phyloP scores from a whole-genome alignment of 441 rosid species.

The Eutrema salsugineum region DNA sequence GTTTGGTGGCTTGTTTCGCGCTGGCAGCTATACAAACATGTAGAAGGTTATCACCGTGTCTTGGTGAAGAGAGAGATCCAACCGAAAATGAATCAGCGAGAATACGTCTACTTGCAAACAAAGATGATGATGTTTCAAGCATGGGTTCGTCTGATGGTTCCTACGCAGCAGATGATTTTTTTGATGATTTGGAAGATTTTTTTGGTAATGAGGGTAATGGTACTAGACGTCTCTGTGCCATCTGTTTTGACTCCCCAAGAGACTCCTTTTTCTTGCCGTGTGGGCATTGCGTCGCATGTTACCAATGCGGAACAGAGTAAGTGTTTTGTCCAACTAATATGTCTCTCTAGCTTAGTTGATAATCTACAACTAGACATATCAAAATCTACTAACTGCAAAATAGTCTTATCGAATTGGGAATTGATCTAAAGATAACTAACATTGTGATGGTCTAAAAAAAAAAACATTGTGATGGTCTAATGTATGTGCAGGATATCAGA shows the following conservation, averaged over 20 bases:
- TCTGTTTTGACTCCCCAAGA: constrained; percentile 87
- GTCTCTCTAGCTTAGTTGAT: background rate
- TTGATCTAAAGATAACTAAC: background rate
- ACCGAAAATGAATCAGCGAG: constrained; percentile 31
- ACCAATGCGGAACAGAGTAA: constrained; percentile 73
- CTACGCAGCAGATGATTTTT: constrained; percentile 55
- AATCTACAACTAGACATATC: background rate
- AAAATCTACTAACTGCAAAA: no score
- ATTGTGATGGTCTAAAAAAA: background rate
- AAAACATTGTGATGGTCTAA: background rate
- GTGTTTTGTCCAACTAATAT: background rate
- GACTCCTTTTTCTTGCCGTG: constrained; percentile 94
- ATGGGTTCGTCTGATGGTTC: constrained; percentile 86
- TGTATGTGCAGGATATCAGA: constrained; percentile 52
- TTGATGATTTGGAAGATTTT: constrained; percentile 52
- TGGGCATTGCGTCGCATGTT: constrained; percentile 86
- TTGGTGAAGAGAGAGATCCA: constrained; percentile 23
- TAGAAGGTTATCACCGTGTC: constrained; percentile 40
- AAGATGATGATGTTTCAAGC: constrained; percentile 76
- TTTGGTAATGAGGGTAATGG: constrained; percentile 39
- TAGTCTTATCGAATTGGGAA: background rate
- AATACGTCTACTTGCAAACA: constrained; percentile 52
- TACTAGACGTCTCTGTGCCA: constrained; percentile 69
- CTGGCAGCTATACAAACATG: constrained; percentile 40
- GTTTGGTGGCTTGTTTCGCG: constrained; percentile 53